These are phyloP conservation scores for Grosmannia huntii DNA, from an alignment of 2,329 filamentous ascomycete genomes.

Conservation along the genomic window DNA sequence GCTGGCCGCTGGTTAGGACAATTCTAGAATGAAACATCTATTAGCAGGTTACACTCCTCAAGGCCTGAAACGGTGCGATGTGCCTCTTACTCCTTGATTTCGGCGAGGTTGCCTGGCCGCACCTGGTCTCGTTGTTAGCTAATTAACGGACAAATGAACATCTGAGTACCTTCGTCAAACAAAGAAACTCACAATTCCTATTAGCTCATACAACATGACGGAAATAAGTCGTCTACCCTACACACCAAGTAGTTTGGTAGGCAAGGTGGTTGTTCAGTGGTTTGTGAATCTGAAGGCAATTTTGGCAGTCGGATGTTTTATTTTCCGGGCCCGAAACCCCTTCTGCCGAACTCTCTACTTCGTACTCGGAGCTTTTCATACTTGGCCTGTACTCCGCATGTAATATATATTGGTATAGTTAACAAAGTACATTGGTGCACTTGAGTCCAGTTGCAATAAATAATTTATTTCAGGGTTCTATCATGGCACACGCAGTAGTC, in stretches of 20 bases:
- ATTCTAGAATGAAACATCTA: slow-evolving; percentile 44
- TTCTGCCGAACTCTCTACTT: too few relatives aligned
- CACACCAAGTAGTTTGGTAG: background rate
- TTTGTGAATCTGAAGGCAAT: background rate
- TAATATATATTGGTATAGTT: too few relatives aligned
- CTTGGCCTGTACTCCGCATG: too few relatives aligned
- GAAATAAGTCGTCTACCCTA: slow-evolving; percentile 4
- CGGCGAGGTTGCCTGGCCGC: slow-evolving; percentile 75
- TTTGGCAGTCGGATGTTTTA: background rate
- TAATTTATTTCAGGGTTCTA: too few relatives aligned
- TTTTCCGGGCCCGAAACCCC: background rate
- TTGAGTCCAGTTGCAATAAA: too few relatives aligned
- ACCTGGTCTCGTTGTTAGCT: slow-evolving; percentile 42
- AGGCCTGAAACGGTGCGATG: background rate
- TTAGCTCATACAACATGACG: slow-evolving; percentile 92
- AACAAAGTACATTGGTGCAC: too few relatives aligned
- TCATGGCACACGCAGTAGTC: too few relatives aligned
- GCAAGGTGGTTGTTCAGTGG: background rate
- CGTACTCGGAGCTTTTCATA: too few relatives aligned
- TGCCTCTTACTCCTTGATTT: slow-evolving; percentile 75
- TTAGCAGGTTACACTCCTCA: background rate
- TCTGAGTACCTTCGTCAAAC: too few relatives aligned
- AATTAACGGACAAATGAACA: background rate
- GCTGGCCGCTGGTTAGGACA: slow-evolving; percentile 68
- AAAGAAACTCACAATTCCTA: slow-evolving; percentile 64